Percentiles rank a stretch among this genome's conserved stretches.
Evolutionary conservation across 345 rosid species (phyloP).

Genomic region (Salix brachista): DNA sequence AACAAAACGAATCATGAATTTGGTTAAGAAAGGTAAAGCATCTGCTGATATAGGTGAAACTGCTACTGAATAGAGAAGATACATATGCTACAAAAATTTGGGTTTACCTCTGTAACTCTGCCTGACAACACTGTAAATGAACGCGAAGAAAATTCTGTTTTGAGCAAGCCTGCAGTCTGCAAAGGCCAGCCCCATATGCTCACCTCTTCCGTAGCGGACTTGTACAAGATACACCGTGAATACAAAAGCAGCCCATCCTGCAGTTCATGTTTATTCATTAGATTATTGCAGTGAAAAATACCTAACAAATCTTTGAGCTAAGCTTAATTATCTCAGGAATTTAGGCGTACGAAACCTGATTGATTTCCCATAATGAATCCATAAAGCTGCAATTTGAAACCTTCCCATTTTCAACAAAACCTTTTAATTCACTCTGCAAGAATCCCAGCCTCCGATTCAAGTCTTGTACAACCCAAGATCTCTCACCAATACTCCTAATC

Average conservation of each 20-base stretch:
- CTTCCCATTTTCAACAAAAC: conserved; percentile 27
- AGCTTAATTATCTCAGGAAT: not conserved
- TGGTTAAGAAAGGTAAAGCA: not conserved
- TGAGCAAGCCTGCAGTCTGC: conserved; percentile 70
- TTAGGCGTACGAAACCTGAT: conserved; percentile 42
- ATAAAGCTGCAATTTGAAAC: conserved; percentile 49
- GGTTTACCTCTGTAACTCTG: conserved; percentile 67
- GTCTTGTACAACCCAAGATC: conserved; percentile 35
- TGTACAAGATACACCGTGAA: conserved; percentile 63
- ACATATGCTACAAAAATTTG: not conserved
- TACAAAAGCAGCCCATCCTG: conserved; percentile 57
- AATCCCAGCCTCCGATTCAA: conserved; percentile 41
- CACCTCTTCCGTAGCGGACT: conserved; percentile 72
- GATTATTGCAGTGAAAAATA: not conserved
- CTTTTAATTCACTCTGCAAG: conserved; percentile 46
- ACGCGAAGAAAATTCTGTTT: conserved; percentile 47
- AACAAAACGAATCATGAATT: not conserved
- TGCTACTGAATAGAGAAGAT: not conserved
- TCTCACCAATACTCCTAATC: conserved; percentile 46
- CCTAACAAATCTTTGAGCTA: not conserved
- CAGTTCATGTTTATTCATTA: not conserved
- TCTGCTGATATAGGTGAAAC: not conserved
- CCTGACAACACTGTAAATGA: conserved; percentile 66
- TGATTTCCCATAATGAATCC: conserved; percentile 56
- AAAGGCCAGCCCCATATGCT: conserved; percentile 97